phyloP scores from a whole-genome alignment of 2,329 filamentous ascomycete genomes.

The Scytalidium sp. region DNA sequence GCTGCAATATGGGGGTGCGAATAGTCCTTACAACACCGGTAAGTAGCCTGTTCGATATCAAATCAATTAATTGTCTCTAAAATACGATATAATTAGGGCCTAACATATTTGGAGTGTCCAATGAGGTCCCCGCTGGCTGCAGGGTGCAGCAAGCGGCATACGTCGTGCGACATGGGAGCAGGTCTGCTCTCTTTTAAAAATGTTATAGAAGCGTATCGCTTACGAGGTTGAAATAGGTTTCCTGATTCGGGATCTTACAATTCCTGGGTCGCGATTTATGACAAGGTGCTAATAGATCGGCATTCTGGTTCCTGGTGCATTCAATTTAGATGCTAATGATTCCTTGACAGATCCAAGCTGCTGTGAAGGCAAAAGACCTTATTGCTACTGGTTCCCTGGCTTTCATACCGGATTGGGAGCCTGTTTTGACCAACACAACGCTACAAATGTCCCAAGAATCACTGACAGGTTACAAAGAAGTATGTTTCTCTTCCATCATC shows the following conservation, averaged over 20 bases:
- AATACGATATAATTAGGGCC: slow-evolving; percentile 36
- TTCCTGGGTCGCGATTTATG: slow-evolving; percentile 49
- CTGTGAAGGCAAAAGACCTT: too few relatives aligned
- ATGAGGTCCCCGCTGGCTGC: slow-evolving; percentile 53
- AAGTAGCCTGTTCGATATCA: slow-evolving; percentile 17
- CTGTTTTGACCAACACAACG: slow-evolving; percentile 50
- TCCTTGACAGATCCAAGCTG: slow-evolving; percentile 48
- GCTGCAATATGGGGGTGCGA: slow-evolving; percentile 47
- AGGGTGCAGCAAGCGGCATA: slow-evolving; percentile 59
- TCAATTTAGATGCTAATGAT: slow-evolving; percentile 1
- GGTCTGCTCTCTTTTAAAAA: too few relatives aligned
- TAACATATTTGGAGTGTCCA: slow-evolving; percentile 52
- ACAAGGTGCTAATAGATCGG: slow-evolving; percentile 29
- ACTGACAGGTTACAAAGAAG: slow-evolving; percentile 61
- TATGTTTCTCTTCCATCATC: too few relatives aligned
- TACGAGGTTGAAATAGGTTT: too few relatives aligned
- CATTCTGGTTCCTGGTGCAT: not conserved
- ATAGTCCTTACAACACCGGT: slow-evolving; percentile 52
- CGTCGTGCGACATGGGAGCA: slow-evolving; percentile 59
- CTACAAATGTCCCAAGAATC: slow-evolving; percentile 58
- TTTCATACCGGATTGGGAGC: slow-evolving; percentile 58
- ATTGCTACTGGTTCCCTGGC: slow-evolving; percentile 48
- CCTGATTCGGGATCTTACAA: slow-evolving; percentile 59
- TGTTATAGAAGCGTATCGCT: too few relatives aligned
- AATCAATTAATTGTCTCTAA: too few relatives aligned